A percentile compares a stretch with the other conserved stretches of the same genome.
phyloP scores from a whole-genome alignment of 305 asterid genomes.

The Withania somnifera region DNA sequence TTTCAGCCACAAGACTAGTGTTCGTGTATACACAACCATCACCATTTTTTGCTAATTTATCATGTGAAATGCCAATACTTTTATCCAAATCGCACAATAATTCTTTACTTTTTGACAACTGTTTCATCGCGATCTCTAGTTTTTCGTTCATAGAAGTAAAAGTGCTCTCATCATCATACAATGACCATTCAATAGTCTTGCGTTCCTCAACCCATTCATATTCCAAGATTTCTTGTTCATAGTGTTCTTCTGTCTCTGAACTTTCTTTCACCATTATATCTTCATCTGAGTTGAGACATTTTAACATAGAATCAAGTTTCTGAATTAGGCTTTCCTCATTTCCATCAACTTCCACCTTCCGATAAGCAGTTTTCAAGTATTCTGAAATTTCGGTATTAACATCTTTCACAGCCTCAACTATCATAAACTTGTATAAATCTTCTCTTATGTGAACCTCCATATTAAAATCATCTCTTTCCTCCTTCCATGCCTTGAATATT shows the following conservation, averaged over 20 bases:
- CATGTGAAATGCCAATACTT: conserved; percentile 16
- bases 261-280: conserved; percentile 32
- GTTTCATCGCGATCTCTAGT: conserved; percentile 34
- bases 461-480: conserved; percentile 17
- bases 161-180: conserved; percentile 36
- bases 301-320: conserved; percentile 27
- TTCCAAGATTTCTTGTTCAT: conserved; percentile 28
- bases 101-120: conserved; percentile 37
- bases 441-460: conserved; percentile 26
- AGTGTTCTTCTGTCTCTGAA: conserved; percentile 31
- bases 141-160: conserved; percentile 38
- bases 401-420: conserved; percentile 25
- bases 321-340: conserved; percentile 19
- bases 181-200: conserved; percentile 35
- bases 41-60: background rate
- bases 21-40: background rate
- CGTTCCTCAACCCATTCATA: conserved; percentile 46
- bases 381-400: conserved; percentile 2
- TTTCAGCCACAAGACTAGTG: conserved; percentile 2
- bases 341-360: conserved; percentile 14
- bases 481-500: conserved; percentile 20
- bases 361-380: conserved; percentile 9
- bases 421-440: conserved; percentile 22
- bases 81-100: conserved; percentile 32
- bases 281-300: conserved; percentile 30